Conservation (phyloP, 441 rosid species). For the Pelargonium exstipulatum region DNA sequence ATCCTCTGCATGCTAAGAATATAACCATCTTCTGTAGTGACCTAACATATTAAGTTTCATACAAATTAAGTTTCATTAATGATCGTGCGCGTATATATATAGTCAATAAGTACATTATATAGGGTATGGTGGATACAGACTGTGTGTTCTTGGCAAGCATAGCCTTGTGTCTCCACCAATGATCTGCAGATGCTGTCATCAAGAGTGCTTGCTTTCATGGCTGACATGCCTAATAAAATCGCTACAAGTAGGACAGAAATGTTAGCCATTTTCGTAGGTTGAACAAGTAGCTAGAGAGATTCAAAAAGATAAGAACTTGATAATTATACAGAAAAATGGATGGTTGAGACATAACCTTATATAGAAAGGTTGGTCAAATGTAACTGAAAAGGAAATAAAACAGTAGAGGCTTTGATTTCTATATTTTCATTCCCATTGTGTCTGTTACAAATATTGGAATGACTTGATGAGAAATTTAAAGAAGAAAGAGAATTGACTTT, state of each 20-base stretch:
- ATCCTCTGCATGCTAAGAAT: constrained; percentile 36
- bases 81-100: neutral
- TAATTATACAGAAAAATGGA: no score
- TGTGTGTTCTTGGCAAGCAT: constrained; percentile 44
- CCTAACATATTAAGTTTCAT: constrained; percentile 18
- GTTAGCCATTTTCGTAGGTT: constrained; percentile 23
- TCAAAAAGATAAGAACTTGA: no score
- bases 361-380: no score
- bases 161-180: constrained; percentile 42
- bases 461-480: no score
- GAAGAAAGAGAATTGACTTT: no score
- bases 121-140: constrained; percentile 15
- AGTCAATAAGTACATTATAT: neutral
- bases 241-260: constrained; percentile 12
- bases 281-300: no score
- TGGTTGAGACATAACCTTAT: no score
- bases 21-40: constrained; percentile 34
- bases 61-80: neutral
- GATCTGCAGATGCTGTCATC: constrained; percentile 32
- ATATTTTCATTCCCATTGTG: no score
- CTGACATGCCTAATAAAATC: constrained; percentile 20
- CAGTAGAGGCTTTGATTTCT: no score
- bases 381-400: no score
- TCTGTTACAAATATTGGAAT: no score
- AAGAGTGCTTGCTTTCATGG: constrained; percentile 20